These are phyloP conservation scores for Eimeria tenella DNA, from an alignment of 169 alveolate species.

Conservation along the genomic window DNA sequence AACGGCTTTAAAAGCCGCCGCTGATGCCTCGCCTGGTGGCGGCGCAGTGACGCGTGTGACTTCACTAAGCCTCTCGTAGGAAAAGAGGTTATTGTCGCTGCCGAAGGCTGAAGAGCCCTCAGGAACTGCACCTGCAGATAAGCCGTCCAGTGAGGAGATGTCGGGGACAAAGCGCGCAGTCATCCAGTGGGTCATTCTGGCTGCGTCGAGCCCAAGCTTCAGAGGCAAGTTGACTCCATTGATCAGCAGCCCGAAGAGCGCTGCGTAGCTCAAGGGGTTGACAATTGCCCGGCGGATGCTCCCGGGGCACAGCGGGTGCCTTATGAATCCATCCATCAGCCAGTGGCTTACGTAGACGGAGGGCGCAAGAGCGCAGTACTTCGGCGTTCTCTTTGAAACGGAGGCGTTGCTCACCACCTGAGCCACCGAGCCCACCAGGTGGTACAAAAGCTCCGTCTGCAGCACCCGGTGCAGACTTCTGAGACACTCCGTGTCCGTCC, in stretches of 20 bases:
- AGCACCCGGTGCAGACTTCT: constrained; percentile 78
- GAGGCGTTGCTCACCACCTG: constrained; percentile 83
- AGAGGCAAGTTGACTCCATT: constrained; percentile 92
- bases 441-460: constrained; percentile 87
- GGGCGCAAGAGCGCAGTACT: constrained; percentile 86
- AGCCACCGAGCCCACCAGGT: constrained; percentile 88
- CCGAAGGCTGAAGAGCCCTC: background rate
- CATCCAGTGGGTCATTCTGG: constrained; percentile 89
- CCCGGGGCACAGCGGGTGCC: constrained; percentile 94
- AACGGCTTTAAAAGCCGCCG: background rate
- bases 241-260: constrained; percentile 87
- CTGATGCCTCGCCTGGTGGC: background rate
- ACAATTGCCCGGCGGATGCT: constrained; percentile 85
- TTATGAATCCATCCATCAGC: constrained; percentile 90
- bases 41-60: background rate
- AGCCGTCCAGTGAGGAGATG: background rate
- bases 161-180: constrained; percentile 65
- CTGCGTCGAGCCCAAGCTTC: constrained; percentile 89
- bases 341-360: constrained; percentile 91
- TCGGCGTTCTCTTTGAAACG: constrained; percentile 69
- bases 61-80: background rate
- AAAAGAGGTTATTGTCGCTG: background rate
- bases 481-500: constrained; percentile 57
- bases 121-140: background rate
- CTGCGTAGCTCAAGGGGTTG: constrained; percentile 84